Conservation (phyloP, 2,329 filamentous ascomycete species). For the Ceratocystis ficicola region DNA sequence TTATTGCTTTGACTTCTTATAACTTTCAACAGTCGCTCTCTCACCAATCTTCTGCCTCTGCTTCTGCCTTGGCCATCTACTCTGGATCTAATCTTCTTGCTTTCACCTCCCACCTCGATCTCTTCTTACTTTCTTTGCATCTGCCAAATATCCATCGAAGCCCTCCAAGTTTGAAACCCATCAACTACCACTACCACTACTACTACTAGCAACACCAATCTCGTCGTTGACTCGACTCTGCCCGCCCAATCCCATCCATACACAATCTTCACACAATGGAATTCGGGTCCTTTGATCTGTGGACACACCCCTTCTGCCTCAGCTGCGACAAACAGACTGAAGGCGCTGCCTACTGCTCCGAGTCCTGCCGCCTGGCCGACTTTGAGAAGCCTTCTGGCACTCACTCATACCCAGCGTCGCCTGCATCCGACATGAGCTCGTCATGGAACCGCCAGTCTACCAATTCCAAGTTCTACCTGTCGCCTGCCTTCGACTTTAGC, state of each 20-base stretch:
- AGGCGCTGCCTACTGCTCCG: slow-evolving; percentile 77
- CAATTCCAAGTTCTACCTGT: slow-evolving; percentile 49
- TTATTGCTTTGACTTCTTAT: no score
- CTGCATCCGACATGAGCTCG: slow-evolving; percentile 21
- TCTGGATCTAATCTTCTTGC: slow-evolving; percentile 10
- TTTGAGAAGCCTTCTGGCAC: slow-evolving; percentile 49
- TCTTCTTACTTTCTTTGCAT: no score
- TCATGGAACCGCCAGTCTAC: slow-evolving; percentile 7
- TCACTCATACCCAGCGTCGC: slow-evolving; percentile 27
- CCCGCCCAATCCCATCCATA: neutral
- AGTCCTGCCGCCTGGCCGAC: slow-evolving; percentile 78
- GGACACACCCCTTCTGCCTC: slow-evolving; percentile 88
- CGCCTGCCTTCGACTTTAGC: slow-evolving; percentile 64
- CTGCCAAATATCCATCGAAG: neutral
- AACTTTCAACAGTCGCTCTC: neutral
- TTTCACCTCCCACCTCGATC: neutral
- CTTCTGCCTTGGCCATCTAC: neutral
- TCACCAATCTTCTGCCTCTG: slow-evolving; percentile 1
- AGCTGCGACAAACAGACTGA: slow-evolving; percentile 74
- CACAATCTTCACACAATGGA: slow-evolving; percentile 34
- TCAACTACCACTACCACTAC: neutral
- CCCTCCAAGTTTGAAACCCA: neutral
- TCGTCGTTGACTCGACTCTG: slow-evolving; percentile 4
- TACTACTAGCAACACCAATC: neutral
- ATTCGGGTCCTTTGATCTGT: slow-evolving; percentile 39